Base-by-base conservation (phyloP, 768 basidiomycete species). In the Termitomyces sp. region DNA sequence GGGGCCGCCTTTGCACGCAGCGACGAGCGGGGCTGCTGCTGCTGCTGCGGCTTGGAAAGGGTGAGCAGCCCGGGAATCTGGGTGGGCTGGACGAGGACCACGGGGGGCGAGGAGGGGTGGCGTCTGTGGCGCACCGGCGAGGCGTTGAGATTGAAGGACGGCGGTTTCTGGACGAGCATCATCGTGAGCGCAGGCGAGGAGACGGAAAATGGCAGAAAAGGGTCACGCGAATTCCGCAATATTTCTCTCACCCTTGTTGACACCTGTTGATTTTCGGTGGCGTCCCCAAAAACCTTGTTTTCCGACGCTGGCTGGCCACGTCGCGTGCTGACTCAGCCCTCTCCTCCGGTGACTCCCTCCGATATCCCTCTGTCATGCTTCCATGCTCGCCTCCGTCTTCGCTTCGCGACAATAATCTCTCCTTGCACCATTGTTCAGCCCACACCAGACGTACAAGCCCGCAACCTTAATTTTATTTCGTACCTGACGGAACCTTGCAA, bases 51-150 rank as follows among this genome's bases (percentile, higher is more conserved):
- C 69, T 52, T 88, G 57, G 87, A 84, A 54, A 92, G 79, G 52
- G 86, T 82, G 56, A 92, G 81, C 9, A 92, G 80, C 69, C 90
- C 90, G 0, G 89, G 90, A 0, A 84, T 89, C 58, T 81, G 81
- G 12, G 90, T 89, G 3, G 90, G 85, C 71, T 89, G 87, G 4
- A 89, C 84, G 60, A 85, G 78, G 62, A 86, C 79, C 67, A 87
- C 83, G 40, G 84, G 80, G 0, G 84, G 83, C 8, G 87, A 86
- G 0, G 89, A 89, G 0, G 89, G 90, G 20, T 89, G 85, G 69
- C 85, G 83, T 57, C 90, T 79, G 62, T 89, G 89, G 25, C 77
- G 70, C 32, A 66, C 67, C 29, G 67, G 75, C 14, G 60, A 67
- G 57, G 60, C 66, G 51, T 68, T 52, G 38, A 77, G 71, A 47